Conservation (phyloP, 139 green algal species). For the Volvox reticuliferus region DNA sequence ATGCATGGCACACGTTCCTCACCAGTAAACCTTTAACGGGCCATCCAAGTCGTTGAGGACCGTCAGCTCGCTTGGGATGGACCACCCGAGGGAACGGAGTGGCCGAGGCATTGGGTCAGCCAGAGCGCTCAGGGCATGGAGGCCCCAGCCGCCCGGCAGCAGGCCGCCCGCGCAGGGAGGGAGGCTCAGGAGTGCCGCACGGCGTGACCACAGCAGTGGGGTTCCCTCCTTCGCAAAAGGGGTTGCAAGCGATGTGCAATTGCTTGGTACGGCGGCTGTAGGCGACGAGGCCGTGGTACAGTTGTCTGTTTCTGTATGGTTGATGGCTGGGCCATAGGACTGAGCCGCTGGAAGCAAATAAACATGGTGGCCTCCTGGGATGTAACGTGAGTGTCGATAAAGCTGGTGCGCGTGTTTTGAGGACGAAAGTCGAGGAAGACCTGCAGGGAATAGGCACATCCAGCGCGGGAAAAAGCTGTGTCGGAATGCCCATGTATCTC, state of each 20-base stretch:
- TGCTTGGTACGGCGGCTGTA: too few relatives aligned
- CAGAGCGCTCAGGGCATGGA: not conserved
- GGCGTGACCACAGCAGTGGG: not conserved
- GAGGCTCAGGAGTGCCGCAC: slow-evolving; percentile 2
- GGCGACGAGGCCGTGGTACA: too few relatives aligned
- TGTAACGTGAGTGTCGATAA: not conserved
- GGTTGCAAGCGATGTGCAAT: too few relatives aligned
- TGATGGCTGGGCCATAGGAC: not conserved
- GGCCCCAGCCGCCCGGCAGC: not conserved
- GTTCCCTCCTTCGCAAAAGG: too few relatives aligned
- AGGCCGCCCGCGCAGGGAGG: not conserved
- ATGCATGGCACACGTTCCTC: too few relatives aligned
- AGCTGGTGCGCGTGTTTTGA: not conserved
- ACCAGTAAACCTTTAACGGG: slow-evolving; percentile 39
- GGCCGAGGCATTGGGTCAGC: not conserved
- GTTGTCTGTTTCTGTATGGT: not conserved
- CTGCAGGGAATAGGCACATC: not conserved
- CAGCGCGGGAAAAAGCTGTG: too few relatives aligned
- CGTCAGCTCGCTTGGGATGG: slow-evolving; percentile 24
- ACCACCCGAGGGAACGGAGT: slow-evolving; percentile 20
- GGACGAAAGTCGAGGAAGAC: not conserved
- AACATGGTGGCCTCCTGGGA: not conserved
- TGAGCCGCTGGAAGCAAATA: not conserved
- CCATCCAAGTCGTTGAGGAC: slow-evolving; percentile 39
- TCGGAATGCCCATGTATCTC: too few relatives aligned